Evolutionary conservation across 495 filamentous ascomycete genomes (phyloP), one percentile per base, ranked within the genome.

Genomic region (Jackrogersella multiformis): DNA sequence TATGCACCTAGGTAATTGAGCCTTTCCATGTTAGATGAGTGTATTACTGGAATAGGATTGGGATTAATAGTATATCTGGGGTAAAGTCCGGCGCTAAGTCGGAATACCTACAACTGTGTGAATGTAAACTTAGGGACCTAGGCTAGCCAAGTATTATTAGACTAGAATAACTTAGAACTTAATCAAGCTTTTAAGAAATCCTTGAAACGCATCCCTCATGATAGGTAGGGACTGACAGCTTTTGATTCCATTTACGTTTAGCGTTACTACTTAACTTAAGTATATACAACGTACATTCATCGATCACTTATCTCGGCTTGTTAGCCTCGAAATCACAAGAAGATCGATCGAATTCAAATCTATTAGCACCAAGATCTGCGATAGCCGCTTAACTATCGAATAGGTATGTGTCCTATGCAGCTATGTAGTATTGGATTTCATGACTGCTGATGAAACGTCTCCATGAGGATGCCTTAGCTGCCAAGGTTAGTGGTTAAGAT

Each of bases 321-420:
- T 20, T n/a, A 46, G 23, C 21, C 26, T 46, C 42, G n/a, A n/a
- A n/a, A n/a, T n/a, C n/a, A n/a, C n/a, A n/a, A n/a, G n/a, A n/a
- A 38, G 59, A 62, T 55, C 49, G 59, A 55, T 54, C 48, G 35
- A 55, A 46, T 57, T 65, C 32, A 34, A 44, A 58, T 45, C 45
- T 53, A 52, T 45, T 15, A 60, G 48, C 18, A 30, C n/a, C 55
- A 15, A 53, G 59, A 62, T 62, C 59, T 38, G 49, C 49, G 49
- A 62, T 62, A 62, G n/a, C 48, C 48, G 45, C 13, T 28, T 20
- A 21, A 1, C 21, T 9, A 21, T 46, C 3, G 21, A 26, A 46
- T 26, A 30, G 26, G 26, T 30, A 30, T 30, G 26, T 24, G 8
- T 46, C 12, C 24, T 46, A 26, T 26, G n/a, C n/a, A n/a, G n/a